A percentile compares a stretch with the other conserved stretches of the same genome.
Conservation (phyloP, 768 basidiomycete species). For the Hydnomerulius pinastri region DNA sequence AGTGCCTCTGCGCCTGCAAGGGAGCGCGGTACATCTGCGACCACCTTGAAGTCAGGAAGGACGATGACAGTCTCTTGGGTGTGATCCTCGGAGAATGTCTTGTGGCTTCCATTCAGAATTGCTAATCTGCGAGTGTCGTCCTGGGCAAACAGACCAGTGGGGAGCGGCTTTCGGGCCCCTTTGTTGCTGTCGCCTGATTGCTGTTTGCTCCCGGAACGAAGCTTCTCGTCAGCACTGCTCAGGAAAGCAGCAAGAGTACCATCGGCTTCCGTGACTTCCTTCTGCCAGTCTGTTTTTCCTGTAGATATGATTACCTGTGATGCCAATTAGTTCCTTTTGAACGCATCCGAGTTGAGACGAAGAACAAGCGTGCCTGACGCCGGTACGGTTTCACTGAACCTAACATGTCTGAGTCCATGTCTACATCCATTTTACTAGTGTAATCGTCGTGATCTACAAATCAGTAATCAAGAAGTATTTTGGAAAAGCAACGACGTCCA, state of each 20-base stretch:
- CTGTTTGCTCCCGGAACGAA: slow-evolving; percentile 4
- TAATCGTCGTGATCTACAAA: slow-evolving; percentile 70
- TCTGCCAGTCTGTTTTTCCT: slow-evolving; percentile 86
- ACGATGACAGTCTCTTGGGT: slow-evolving; percentile 79
- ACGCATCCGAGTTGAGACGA: neutral
- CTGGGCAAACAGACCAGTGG: slow-evolving; percentile 59
- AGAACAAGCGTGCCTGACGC: slow-evolving; percentile 66
- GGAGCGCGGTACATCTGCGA: slow-evolving; percentile 69
- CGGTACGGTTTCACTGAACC: slow-evolving; percentile 84
- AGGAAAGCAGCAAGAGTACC: slow-evolving; percentile 71
- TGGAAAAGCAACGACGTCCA: slow-evolving; percentile 27
- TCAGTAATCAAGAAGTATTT: slow-evolving; percentile 24
- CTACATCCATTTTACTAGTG: slow-evolving; percentile 70
- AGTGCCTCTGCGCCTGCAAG: slow-evolving; percentile 66
- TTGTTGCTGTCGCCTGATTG: neutral
- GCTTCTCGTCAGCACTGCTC: slow-evolving; percentile 21
- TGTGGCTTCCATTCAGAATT: slow-evolving; percentile 84
- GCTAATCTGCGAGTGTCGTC: slow-evolving; percentile 58
- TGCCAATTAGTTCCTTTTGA: slow-evolving; percentile 1
- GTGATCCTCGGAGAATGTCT: slow-evolving; percentile 59
- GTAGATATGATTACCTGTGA: slow-evolving; percentile 84
- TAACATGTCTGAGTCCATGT: slow-evolving; percentile 80
- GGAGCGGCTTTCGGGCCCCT: slow-evolving; percentile 12
- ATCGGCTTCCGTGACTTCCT: slow-evolving; percentile 71
- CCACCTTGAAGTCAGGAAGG: slow-evolving; percentile 89